Conservation (phyloP, 805 yeast genomes). For the Suhomyces sp. region DNA sequence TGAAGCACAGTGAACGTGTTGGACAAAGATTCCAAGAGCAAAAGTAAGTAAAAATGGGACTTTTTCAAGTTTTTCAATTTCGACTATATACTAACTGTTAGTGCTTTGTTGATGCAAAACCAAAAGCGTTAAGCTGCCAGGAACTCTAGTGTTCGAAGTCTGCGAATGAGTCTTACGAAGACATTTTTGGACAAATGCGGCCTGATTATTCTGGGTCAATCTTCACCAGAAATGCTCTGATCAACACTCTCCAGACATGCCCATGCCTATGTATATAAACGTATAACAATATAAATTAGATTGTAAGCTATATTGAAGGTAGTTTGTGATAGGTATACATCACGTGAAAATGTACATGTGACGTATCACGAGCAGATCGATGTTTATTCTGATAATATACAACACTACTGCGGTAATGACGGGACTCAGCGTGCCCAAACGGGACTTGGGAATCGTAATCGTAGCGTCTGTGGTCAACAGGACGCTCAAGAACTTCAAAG, state of each 20-base stretch:
- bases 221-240: not conserved
- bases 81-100: conserved; percentile 27
- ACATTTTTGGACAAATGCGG: not conserved
- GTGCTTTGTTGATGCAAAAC: conserved; percentile 70
- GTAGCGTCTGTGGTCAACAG: conserved; percentile 11
- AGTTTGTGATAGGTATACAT: not conserved
- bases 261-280: conserved; percentile 1
- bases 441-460: conserved; percentile 6
- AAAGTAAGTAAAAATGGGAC: conserved; percentile 45
- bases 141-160: not conserved
- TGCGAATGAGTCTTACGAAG: not conserved
- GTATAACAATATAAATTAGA: not conserved
- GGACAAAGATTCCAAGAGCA: conserved; percentile 99
- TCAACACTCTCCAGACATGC: not conserved
- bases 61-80: not conserved
- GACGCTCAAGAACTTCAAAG: conserved; percentile 5
- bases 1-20: conserved; percentile 96
- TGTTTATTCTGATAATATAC: not conserved
- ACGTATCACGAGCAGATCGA: not conserved
- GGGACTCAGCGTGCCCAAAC: not conserved
- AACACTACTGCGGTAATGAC: not conserved
- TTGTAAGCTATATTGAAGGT: not conserved
- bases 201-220: not conserved
- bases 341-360: not conserved
- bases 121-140: conserved; percentile 4